A percentile compares a stretch with the other conserved stretches of the same genome.
These are phyloP conservation scores for Aspergillus panamensis DNA, from an alignment of 495 filamentous ascomycete genomes.

Conservation along the genomic window DNA sequence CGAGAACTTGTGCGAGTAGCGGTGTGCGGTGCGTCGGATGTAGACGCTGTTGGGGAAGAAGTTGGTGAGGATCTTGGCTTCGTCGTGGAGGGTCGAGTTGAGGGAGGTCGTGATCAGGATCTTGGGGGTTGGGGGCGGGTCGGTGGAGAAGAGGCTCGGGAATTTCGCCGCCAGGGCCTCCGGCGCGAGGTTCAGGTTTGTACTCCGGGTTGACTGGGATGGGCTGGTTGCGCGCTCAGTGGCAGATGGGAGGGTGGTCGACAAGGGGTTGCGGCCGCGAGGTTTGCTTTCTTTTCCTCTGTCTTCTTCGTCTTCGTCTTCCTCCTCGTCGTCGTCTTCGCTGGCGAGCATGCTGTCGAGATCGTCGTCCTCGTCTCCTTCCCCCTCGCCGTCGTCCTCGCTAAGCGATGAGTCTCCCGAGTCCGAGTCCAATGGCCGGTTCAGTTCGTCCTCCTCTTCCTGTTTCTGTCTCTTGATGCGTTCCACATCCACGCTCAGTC, in stretches of 20 bases:
- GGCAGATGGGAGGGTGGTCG: slow-evolving; percentile 37
- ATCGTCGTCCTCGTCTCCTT: slow-evolving; percentile 52
- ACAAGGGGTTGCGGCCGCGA: slow-evolving; percentile 31
- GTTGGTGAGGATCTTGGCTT: slow-evolving; percentile 70
- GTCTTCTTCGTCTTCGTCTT: slow-evolving; percentile 34
- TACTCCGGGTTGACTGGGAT: slow-evolving; percentile 62
- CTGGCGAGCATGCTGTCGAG: slow-evolving; percentile 43
- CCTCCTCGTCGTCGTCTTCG: slow-evolving; percentile 44
- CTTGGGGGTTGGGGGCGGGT: slow-evolving; percentile 59
- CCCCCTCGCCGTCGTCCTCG: slow-evolving; percentile 62
- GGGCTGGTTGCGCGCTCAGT: slow-evolving; percentile 54
- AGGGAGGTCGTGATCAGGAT: slow-evolving; percentile 86
- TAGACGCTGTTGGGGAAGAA: slow-evolving; percentile 87
- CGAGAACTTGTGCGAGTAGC: slow-evolving; percentile 78
- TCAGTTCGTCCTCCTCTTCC: slow-evolving; percentile 56
- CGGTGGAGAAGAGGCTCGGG: slow-evolving; percentile 73
- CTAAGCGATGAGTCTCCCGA: slow-evolving; percentile 44
- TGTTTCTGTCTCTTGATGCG: slow-evolving; percentile 67
- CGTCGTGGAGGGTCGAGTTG: slow-evolving; percentile 77
- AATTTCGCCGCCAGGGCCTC: slow-evolving; percentile 70
- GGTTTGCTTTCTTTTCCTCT: slow-evolving; percentile 41
- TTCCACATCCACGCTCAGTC: slow-evolving; percentile 73
- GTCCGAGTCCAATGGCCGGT: slow-evolving; percentile 32
- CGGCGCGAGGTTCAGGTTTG: slow-evolving; percentile 67
- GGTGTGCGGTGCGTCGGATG: slow-evolving; percentile 77